Evolutionary conservation across 2,329 filamentous ascomycete genomes (phyloP).

Genomic region (Aspergillus oerlinghausenensis): DNA sequence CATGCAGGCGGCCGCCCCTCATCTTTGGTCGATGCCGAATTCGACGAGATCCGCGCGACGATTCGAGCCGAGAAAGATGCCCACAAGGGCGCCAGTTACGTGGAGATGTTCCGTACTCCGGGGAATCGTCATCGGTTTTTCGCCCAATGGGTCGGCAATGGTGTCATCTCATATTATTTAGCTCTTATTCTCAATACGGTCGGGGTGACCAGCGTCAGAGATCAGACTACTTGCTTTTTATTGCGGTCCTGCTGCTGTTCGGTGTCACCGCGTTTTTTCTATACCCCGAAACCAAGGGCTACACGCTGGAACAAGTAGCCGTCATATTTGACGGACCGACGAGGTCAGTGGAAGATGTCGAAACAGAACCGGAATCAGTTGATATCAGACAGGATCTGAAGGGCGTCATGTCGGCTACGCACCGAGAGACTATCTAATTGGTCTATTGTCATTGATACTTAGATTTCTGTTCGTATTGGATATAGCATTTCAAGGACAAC

Average conservation of each 20-base stretch:
- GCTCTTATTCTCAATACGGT: constrained; percentile 13
- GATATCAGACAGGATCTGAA: no score
- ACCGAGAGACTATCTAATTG: no score
- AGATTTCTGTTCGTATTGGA: neutral
- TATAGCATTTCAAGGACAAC: neutral
- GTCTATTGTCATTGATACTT: neutral
- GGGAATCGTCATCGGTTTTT: constrained; percentile 12
- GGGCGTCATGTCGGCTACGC: no score
- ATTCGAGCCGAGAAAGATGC: constrained; percentile 15
- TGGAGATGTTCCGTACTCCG: constrained; percentile 14
- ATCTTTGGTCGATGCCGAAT: constrained; percentile 14
- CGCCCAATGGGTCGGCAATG: constrained; percentile 24
- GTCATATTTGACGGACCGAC: constrained; percentile 27
- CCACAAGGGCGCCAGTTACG: constrained; percentile 9
- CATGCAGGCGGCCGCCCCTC: constrained; percentile 15
- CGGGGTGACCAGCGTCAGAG: constrained; percentile 14
- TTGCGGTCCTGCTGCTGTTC: constrained; percentile 28
- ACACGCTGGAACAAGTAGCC: constrained; percentile 35
- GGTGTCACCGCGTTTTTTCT: constrained; percentile 39
- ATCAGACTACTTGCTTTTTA: constrained; percentile 19
- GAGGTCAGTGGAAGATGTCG: no score
- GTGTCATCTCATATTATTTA: constrained; percentile 19
- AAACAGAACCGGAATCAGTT: no score
- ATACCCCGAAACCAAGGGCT: constrained; percentile 51
- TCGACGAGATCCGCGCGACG: constrained; percentile 15